A percentile compares a stretch with the other conserved stretches of the same genome.
Evolutionary conservation across 1,139 yeast species (phyloP).

Genomic region (Scheffersomyces parashehatae): DNA sequence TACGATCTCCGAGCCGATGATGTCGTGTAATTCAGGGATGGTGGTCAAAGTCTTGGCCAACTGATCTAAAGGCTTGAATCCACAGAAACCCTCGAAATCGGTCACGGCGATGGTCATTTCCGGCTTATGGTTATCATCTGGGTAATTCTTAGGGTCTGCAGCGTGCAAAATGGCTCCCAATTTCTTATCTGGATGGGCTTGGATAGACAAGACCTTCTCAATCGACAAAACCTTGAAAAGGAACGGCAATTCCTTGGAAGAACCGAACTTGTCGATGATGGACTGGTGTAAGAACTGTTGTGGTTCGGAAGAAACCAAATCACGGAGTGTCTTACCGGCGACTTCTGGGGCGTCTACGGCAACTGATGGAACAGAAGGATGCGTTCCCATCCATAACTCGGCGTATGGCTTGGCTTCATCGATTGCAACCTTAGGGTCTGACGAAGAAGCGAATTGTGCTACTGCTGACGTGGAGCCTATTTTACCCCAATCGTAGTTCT

Average conservation of each 20-base stretch:
- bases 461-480: slow-evolving; percentile 82
- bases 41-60: slow-evolving; percentile 64
- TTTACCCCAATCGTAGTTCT: slow-evolving; percentile 86
- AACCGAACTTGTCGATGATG: slow-evolving; percentile 67
- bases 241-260: slow-evolving; percentile 77
- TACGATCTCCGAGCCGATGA: slow-evolving; percentile 66
- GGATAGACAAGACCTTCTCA: slow-evolving; percentile 88
- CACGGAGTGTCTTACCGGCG: slow-evolving; percentile 59
- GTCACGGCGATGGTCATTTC: slow-evolving; percentile 99
- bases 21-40: slow-evolving; percentile 71
- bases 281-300: slow-evolving; percentile 53
- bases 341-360: slow-evolving; percentile 39
- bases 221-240: slow-evolving; percentile 91
- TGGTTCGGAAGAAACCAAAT: slow-evolving; percentile 64
- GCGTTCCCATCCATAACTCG: slow-evolving; percentile 99
- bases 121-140: slow-evolving; percentile 98
- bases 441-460: slow-evolving; percentile 76
- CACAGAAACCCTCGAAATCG: slow-evolving; percentile 95
- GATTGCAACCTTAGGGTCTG: slow-evolving; percentile 60
- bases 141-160: slow-evolving; percentile 88
- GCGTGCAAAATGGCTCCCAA: slow-evolving; percentile 76
- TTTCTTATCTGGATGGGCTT: slow-evolving; percentile 95
- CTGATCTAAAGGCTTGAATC: slow-evolving; percentile 87
- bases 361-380: slow-evolving; percentile 85
- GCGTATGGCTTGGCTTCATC: slow-evolving; percentile 82